Base-by-base conservation (phyloP, 2,329 filamentous ascomycete species). In the Colletotrichum endophyticum region DNA sequence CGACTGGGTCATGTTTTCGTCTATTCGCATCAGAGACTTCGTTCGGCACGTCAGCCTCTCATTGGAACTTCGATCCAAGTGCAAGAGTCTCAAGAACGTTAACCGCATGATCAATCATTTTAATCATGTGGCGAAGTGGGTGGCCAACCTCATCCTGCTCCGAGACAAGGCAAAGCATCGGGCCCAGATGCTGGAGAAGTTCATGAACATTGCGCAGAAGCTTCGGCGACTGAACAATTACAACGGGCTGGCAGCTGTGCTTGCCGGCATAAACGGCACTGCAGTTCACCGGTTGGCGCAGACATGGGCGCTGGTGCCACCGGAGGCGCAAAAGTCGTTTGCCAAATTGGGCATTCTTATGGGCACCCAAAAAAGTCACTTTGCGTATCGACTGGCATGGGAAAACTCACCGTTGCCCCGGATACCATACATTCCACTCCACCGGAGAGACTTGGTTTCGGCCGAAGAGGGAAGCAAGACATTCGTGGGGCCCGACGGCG, bases 1-100 rank as follows among this genome's bases (percentile, higher is more conserved):
- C 72, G 97, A 99, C 85, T 99, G 96, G 96, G 93, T 98, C 84
- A 97, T 99, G 94, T 99, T 98, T 84, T 98, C 95, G 69, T 96
- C 96, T 2, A 98, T 99, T 77, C 93, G 95, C 30, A 95, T 98
- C 72, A 95, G 97, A 75, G 97, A 99, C 85, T 92, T 99, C 66
- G 94, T 99, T 57, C 94, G 97, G 6, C 95, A 98, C 82, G 96
- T 98, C 78, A 97, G 94, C 81, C 87, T 98, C 63, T 92, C 93
- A 0, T 82, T 90, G 1, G 89, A 93, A 59, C 91, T 94, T 75
- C 95, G 95, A 84, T 94, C 95, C 81, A 93, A 92, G 80, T 95
- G 93, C 83, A 93, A 92, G 82, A 94, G 92, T 80, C 88, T 98
- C 80, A 92, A 93, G 76, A 96, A 98, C 81, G 95, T 99, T 70